Evolutionary conservation across 1,139 yeast genomes (phyloP), one percentile per base, ranked within the genome.

Genomic region (Suhomyces coccinellae): DNA sequence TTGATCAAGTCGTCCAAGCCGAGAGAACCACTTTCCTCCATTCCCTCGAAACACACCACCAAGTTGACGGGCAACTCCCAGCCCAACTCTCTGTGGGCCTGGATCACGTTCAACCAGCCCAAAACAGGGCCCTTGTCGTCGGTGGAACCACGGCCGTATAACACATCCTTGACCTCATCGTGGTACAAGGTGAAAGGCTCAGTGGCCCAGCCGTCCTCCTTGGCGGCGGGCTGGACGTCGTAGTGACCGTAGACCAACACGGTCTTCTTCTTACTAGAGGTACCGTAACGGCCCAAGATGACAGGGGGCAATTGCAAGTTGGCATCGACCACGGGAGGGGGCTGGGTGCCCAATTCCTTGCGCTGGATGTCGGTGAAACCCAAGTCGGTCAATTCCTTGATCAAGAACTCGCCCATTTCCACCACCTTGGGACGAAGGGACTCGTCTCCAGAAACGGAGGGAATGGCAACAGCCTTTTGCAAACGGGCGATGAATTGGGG

Each of bases 41-140:
- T 93, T 51, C 99, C 99, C 73, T 93, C 99, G 60, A 93, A 93
- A 68, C 97, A 89, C 62, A 87, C 86, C 43, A 89, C 80, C 59
- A 93, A 72, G 71, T 93, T 93, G 53, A 93, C 98, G 27, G 99
- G 99, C 48, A 95, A 77, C 53, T 91, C 97, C 65, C 88, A 66
- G 26, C 87, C 89, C 52, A 89, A 79, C 56, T 83, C 87, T 48
- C 77, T 82, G 71, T 91, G 97, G 16, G 99, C 98, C 69, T 91
- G 87, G 43, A 93, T 75, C 34, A 85, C 87, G 63, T 93, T 91
- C 63, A 95, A 80, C 99, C 99, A 93, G 44, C 97, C 97, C 58
- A 91, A 75, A 45, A 95, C 95, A 33, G 99, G 99, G 17, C 99
- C 99, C 71, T 95, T 93, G 65, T 93, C 99, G 64, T 93, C 99